Evolutionary conservation across 2,329 filamentous ascomycete genomes (phyloP).

Genomic region (Escovopsis sp.): DNA sequence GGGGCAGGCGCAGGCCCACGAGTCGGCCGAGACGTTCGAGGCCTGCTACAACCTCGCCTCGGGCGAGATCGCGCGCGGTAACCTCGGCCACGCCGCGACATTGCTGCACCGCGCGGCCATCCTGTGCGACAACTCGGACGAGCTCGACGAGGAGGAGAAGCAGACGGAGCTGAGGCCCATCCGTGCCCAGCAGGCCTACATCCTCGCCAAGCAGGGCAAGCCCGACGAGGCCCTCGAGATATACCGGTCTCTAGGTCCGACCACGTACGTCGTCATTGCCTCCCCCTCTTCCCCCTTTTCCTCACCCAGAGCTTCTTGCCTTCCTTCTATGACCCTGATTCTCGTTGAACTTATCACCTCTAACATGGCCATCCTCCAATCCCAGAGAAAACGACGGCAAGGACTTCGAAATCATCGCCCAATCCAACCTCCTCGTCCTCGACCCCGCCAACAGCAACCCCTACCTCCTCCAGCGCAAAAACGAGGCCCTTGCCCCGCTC

Average conservation of each 20-base stretch:
- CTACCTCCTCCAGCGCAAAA: conserved; percentile 48
- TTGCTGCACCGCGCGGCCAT: conserved; percentile 55
- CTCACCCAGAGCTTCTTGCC: background rate
- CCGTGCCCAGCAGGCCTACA: conserved; percentile 59
- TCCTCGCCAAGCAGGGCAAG: conserved; percentile 51
- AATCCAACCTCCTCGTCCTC: conserved; percentile 42
- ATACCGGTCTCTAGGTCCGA: conserved; percentile 43
- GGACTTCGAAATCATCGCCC: conserved; percentile 49
- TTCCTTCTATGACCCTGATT: background rate
- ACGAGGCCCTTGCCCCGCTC: conserved; percentile 36
- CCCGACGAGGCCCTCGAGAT: conserved; percentile 48
- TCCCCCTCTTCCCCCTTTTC: background rate
- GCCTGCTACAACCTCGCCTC: conserved; percentile 71
- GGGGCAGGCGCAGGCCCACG: conserved; percentile 33
- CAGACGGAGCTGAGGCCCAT: conserved; percentile 60
- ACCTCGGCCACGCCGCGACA: conserved; percentile 46
- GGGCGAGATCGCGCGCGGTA: conserved; percentile 52
- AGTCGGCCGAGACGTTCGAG: conserved; percentile 58
- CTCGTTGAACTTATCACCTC: too few relatives aligned
- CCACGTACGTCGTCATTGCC: conserved; percentile 35
- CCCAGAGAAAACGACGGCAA: conserved; percentile 29
- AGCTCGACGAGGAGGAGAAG: conserved; percentile 60
- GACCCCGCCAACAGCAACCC: conserved; percentile 39
- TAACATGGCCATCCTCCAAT: too few relatives aligned
- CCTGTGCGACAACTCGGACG: conserved; percentile 58